These are phyloP conservation scores for Podospora didyma DNA, from an alignment of 495 filamentous ascomycete genomes.

Conservation along the genomic window DNA sequence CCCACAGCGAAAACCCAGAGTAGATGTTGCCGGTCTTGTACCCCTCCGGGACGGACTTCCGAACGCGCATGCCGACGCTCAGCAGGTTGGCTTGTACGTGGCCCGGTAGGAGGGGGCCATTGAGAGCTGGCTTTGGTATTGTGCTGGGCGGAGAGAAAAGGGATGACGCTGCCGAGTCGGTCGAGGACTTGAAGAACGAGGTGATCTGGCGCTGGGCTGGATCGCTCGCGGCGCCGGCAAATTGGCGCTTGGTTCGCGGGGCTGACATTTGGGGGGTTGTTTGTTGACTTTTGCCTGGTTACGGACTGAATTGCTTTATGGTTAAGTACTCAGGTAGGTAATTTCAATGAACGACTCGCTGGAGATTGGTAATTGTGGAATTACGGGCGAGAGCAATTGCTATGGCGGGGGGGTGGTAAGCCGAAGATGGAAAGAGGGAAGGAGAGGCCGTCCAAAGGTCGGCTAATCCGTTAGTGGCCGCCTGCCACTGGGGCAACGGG, in stretches of 20 bases:
- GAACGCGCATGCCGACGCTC: slow-evolving; percentile 86
- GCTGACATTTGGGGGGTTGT: slow-evolving; percentile 33
- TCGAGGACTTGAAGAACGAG: slow-evolving; percentile 36
- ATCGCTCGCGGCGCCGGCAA: slow-evolving; percentile 48
- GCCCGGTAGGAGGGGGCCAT: slow-evolving; percentile 51
- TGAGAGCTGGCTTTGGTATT: slow-evolving; percentile 27
- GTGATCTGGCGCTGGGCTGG: slow-evolving; percentile 47
- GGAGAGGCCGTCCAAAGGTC: no score
- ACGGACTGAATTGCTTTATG: no score
- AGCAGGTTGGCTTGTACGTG: slow-evolving; percentile 73
- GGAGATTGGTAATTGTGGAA: no score
- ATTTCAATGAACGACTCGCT: no score
- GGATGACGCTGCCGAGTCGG: not conserved
- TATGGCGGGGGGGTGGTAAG: no score
- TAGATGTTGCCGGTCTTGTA: slow-evolving; percentile 69
- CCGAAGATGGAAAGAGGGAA: no score
- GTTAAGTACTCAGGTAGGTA: no score
- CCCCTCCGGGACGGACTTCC: slow-evolving; percentile 86
- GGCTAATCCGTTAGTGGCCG: not conserved
- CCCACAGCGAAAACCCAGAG: slow-evolving; percentile 41
- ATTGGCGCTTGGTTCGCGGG: slow-evolving; percentile 46
- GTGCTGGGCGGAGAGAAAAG: slow-evolving; percentile 5
- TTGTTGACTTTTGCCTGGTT: not conserved
- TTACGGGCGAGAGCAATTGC: no score
- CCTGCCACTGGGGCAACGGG: not conserved